A percentile compares a stretch with the other conserved stretches of the same genome.
These are phyloP conservation scores for Clonostachys rosea DNA, from an alignment of 2,329 filamentous ascomycete genomes.

Conservation along the genomic window DNA sequence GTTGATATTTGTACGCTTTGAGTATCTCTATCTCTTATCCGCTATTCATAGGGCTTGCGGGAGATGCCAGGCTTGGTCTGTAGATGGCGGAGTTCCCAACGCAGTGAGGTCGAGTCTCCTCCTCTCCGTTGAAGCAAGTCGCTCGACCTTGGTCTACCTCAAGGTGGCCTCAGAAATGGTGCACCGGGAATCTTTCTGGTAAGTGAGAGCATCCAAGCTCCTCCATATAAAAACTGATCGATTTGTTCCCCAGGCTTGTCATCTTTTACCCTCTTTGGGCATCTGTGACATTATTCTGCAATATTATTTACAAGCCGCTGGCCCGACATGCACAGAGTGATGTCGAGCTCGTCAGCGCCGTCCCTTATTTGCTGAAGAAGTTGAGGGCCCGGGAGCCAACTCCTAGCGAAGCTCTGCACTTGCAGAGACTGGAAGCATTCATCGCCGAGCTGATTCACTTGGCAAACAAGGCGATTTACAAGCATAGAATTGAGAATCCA, in stretches of 20 bases:
- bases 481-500: too few relatives aligned
- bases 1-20: too few relatives aligned
- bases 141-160: conserved; percentile 46
- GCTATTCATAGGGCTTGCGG: conserved; percentile 34
- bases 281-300: conserved; percentile 48
- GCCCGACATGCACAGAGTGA: conserved; percentile 8
- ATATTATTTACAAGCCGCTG: conserved; percentile 42
- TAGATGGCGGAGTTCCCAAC: too few relatives aligned
- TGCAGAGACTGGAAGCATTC: too few relatives aligned
- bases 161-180: conserved; percentile 33
- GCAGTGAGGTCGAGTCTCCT: conserved; percentile 44
- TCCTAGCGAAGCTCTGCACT: too few relatives aligned
- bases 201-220: conserved; percentile 7
- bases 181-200: conserved; percentile 44
- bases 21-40: too few relatives aligned
- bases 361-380: too few relatives aligned
- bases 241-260: conserved; percentile 32
- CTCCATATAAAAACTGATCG: background rate
- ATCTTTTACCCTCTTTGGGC: conserved; percentile 53
- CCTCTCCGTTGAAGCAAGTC: conserved; percentile 49
- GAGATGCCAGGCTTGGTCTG: conserved; percentile 24
- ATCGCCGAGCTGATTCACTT: too few relatives aligned
- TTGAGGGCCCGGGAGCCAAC: too few relatives aligned
- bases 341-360: too few relatives aligned
- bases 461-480: too few relatives aligned